Evolutionary conservation across 2,329 filamentous ascomycete genomes (phyloP).

Genomic region (Penicillium sp.): DNA sequence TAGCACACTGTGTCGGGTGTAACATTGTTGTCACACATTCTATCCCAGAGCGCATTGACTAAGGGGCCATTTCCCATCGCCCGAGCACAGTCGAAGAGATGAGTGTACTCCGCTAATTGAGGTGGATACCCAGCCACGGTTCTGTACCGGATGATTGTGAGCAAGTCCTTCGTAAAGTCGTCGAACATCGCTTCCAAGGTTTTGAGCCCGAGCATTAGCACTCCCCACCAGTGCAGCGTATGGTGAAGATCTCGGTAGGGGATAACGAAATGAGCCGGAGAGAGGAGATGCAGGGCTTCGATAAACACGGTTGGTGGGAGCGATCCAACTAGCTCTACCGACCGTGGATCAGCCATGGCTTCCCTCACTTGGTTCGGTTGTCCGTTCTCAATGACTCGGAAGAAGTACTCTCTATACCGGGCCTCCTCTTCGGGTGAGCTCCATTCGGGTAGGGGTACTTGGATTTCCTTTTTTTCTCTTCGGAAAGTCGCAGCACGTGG

Average conservation of each 20-base stretch:
- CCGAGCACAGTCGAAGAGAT: slow-evolving; percentile 53
- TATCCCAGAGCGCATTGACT: slow-evolving; percentile 49
- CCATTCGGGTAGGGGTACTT: slow-evolving; percentile 6
- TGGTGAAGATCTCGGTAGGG: slow-evolving; percentile 48
- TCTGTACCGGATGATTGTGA: slow-evolving; percentile 40
- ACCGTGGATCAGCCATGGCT: slow-evolving; percentile 34
- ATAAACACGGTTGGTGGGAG: slow-evolving; percentile 60
- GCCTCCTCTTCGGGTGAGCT: slow-evolving; percentile 13
- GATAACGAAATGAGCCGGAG: slow-evolving; percentile 54
- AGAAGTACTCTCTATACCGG: slow-evolving; percentile 19
- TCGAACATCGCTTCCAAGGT: slow-evolving; percentile 40
- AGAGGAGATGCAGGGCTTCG: slow-evolving; percentile 61
- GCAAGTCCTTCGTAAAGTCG: slow-evolving; percentile 40
- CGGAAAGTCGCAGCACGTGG: neutral
- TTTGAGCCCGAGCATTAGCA: slow-evolving; percentile 43
- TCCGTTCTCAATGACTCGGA: slow-evolving; percentile 32
- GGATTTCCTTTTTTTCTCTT: neutral
- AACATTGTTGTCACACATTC: slow-evolving; percentile 26
- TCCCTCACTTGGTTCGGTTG: slow-evolving; percentile 44
- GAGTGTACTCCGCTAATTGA: slow-evolving; percentile 50
- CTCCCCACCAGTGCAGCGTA: slow-evolving; percentile 50
- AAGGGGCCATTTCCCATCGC: slow-evolving; percentile 43
- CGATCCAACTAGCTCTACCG: slow-evolving; percentile 28
- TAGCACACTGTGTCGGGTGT: slow-evolving; percentile 52
- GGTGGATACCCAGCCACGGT: slow-evolving; percentile 37